Percentiles rank a stretch among this genome's conserved stretches.
Evolutionary conservation across 371 early-diverging fungal species (phyloP).

Genomic region (Circinella umbellata): DNA sequence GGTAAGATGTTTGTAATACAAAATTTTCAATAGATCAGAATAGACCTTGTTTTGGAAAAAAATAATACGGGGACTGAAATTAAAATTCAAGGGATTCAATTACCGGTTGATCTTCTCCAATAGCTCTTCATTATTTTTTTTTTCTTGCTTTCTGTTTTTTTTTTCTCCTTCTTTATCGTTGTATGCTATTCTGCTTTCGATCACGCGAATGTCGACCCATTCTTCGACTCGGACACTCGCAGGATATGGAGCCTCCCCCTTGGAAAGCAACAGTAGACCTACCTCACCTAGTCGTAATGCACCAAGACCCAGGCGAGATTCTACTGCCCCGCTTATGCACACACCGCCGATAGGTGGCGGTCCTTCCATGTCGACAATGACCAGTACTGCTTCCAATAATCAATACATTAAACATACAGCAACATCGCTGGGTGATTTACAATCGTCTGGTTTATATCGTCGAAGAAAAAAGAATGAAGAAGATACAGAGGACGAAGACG

Average conservation of each 20-base stretch:
- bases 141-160: not conserved
- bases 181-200: constrained; percentile 26
- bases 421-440: constrained; percentile 4
- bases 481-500: constrained; percentile 18
- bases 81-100: too few relatives aligned
- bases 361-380: not conserved
- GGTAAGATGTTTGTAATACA: too few relatives aligned
- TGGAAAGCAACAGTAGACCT: constrained; percentile 13
- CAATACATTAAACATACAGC: not conserved
- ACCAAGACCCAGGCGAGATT: constrained; percentile 28
- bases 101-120: too few relatives aligned
- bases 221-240: constrained; percentile 43
- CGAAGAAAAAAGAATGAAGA: constrained; percentile 29
- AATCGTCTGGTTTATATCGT: constrained; percentile 15
- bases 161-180: constrained; percentile 10
- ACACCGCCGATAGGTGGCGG: constrained; percentile 33
- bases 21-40: too few relatives aligned
- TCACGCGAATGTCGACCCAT: constrained; percentile 46
- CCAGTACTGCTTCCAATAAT: not conserved
- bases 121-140: constrained; percentile 1
- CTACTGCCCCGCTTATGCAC: constrained; percentile 53
- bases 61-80: too few relatives aligned
- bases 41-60: too few relatives aligned
- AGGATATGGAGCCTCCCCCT: constrained; percentile 43
- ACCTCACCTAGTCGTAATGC: constrained; percentile 8